phyloP scores from a whole-genome alignment of 1,139 yeast genomes.

The Taphrina populina region DNA sequence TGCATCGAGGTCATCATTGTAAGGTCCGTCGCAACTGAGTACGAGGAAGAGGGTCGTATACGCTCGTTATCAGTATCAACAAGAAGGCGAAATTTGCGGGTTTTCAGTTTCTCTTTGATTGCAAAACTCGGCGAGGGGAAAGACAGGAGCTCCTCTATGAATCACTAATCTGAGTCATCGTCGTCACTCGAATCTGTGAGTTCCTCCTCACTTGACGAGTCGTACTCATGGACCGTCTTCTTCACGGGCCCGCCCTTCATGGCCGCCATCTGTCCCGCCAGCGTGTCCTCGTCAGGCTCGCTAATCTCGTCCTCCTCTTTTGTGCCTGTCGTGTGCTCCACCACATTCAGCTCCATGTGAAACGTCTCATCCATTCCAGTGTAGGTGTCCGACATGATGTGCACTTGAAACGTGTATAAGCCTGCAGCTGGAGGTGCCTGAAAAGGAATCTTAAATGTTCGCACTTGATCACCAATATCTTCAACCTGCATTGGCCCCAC shows the following conservation, averaged over 20 bases:
- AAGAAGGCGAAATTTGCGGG: neutral
- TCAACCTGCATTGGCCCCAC: conserved; percentile 35
- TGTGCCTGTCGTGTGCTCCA: conserved; percentile 5
- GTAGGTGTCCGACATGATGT: conserved; percentile 36
- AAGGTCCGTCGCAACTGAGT: conserved; percentile 15
- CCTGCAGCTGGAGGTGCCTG: conserved; percentile 37
- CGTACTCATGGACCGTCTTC: conserved; percentile 13
- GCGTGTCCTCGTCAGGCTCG: conserved; percentile 28
- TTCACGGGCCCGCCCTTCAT: conserved; percentile 21
- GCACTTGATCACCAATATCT: conserved; percentile 27
- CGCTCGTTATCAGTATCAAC: conserved; percentile 17
- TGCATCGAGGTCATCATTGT: conserved; percentile 7
- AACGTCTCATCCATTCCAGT: conserved; percentile 33
- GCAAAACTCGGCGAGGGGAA: neutral
- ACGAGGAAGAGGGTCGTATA: conserved; percentile 21
- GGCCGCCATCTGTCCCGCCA: conserved; percentile 32
- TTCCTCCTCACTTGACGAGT: conserved; percentile 29
- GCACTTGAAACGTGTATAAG: conserved; percentile 33
- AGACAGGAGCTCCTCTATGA: neutral
- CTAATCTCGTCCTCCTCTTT: conserved; percentile 27
- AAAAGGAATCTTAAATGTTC: conserved; percentile 35
- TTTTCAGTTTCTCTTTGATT: neutral
- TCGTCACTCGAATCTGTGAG: conserved; percentile 18
- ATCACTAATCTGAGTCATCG: conserved; percentile 23
- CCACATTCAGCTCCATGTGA: conserved; percentile 32